Percentiles rank a stretch among this genome's conserved stretches.
Evolutionary conservation across 2,329 filamentous ascomycete genomes (phyloP).

Genomic region (Ophiocordyceps robertsii): DNA sequence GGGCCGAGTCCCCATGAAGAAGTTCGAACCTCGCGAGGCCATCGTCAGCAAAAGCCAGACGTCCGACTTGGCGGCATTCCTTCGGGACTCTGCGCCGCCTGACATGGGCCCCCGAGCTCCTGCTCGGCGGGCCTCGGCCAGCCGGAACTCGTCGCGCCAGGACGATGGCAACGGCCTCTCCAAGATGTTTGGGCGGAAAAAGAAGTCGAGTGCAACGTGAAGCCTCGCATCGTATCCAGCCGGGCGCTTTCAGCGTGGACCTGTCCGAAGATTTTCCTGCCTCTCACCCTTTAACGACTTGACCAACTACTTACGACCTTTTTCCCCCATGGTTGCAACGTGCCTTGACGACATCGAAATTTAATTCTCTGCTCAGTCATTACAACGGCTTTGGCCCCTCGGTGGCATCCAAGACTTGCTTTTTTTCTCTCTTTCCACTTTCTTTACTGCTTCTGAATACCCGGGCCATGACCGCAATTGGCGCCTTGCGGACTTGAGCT

Average conservation of each 20-base stretch:
- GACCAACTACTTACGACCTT: neutral
- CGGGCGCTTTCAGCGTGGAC: neutral
- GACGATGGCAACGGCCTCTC: conserved; percentile 28
- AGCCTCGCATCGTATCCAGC: neutral
- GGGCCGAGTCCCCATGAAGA: conserved; percentile 39
- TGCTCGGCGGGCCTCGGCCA: conserved; percentile 6
- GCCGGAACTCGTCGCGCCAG: conserved; percentile 13
- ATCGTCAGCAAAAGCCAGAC: conserved; percentile 39
- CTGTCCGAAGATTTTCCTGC: neutral
- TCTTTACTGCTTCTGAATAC: neutral
- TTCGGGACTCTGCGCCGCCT: conserved; percentile 55
- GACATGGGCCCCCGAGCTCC: conserved; percentile 4
- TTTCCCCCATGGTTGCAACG: neutral
- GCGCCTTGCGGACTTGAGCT: too few relatives aligned
- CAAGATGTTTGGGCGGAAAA: conserved; percentile 35
- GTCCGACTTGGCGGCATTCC: conserved; percentile 58
- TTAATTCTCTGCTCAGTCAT: neutral
- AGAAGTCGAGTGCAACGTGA: conserved; percentile 27
- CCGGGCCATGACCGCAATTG: neutral
- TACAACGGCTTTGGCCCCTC: too few relatives aligned
- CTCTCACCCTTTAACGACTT: neutral
- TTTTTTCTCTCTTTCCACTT: neutral
- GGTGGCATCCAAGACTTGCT: too few relatives aligned
- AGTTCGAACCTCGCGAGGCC: conserved; percentile 42
- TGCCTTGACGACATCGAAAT: neutral